phyloP scores from a whole-genome alignment of 768 basidiomycete genomes.

The Lactifluus echinatus region DNA sequence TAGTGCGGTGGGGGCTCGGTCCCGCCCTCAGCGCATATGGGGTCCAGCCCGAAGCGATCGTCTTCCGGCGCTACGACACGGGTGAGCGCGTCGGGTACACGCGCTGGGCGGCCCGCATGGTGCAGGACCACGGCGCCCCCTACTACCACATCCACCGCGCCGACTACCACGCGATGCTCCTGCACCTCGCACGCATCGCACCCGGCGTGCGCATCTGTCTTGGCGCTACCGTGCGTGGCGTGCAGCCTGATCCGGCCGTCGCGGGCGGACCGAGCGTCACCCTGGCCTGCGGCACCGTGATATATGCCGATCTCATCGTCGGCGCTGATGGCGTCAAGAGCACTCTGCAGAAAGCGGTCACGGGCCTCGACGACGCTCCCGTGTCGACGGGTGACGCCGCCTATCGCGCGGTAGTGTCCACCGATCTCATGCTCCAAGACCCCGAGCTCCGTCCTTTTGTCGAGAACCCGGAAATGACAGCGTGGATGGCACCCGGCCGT shows the following conservation, averaged over 20 bases:
- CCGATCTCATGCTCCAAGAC: constrained; percentile 38
- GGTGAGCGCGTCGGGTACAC: constrained; percentile 34
- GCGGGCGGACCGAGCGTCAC: constrained; percentile 27
- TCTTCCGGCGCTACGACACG: constrained; percentile 30
- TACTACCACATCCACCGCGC: constrained; percentile 38
- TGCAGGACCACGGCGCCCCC: constrained; percentile 29
- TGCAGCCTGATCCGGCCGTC: constrained; percentile 26
- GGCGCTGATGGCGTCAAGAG: constrained; percentile 42
- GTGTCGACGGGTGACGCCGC: constrained; percentile 54
- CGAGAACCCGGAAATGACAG: constrained; percentile 43
- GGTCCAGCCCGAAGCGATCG: constrained; percentile 32
- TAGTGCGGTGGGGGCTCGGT: constrained; percentile 33
- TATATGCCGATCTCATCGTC: constrained; percentile 31
- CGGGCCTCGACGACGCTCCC: constrained; percentile 36
- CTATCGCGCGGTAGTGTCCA: constrained; percentile 46
- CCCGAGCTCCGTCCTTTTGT: constrained; percentile 44
- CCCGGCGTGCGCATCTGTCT: constrained; percentile 30
- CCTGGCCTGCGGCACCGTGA: constrained; percentile 30
- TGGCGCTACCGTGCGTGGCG: constrained; percentile 26
- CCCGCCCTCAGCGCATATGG: constrained; percentile 26
- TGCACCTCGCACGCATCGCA: constrained; percentile 26
- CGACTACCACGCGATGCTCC: constrained; percentile 35
- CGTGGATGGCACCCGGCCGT: constrained; percentile 49
- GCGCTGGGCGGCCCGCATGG: constrained; percentile 28
- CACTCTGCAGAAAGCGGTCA: constrained; percentile 40